Conservation (phyloP, 108 stramenopile genomes). For the Mayamaea pseudoterrestris region DNA sequence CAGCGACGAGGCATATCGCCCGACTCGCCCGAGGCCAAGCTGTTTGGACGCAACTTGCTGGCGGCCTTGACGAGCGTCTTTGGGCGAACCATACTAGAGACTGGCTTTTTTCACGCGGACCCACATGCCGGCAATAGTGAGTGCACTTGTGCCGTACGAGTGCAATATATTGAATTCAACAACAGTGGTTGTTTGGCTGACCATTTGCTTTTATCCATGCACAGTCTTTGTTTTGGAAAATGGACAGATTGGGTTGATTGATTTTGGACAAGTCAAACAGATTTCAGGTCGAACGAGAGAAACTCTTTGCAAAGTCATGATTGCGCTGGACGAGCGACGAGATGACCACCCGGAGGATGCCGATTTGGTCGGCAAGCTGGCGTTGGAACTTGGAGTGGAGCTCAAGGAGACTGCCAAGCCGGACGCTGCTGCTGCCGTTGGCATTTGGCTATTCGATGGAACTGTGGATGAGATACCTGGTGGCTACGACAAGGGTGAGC, state of each 20-base stretch:
- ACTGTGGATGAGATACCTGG: slow-evolving; percentile 72
- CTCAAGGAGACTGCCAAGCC: slow-evolving; percentile 55
- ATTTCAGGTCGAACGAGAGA: slow-evolving; percentile 64
- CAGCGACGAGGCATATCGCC: slow-evolving; percentile 69
- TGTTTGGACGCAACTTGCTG: slow-evolving; percentile 78
- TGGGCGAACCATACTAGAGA: slow-evolving; percentile 84
- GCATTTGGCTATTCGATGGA: slow-evolving; percentile 88
- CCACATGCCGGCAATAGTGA: slow-evolving; percentile 3
- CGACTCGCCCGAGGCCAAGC: slow-evolving; percentile 77
- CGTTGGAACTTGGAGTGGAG: slow-evolving; percentile 76
- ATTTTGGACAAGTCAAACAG: slow-evolving; percentile 91
- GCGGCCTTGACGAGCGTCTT: slow-evolving; percentile 78
- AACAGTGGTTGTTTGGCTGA: too few relatives aligned
- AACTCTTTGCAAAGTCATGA: slow-evolving; percentile 84
- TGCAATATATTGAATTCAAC: too few relatives aligned
- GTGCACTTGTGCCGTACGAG: background rate
- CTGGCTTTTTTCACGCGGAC: slow-evolving; percentile 90
- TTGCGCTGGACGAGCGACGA: slow-evolving; percentile 65
- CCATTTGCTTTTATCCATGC: slow-evolving; percentile 42
- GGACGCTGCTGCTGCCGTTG: slow-evolving; percentile 78
- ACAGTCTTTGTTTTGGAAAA: slow-evolving; percentile 90
- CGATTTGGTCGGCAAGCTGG: slow-evolving; percentile 58
- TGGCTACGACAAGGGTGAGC: slow-evolving; percentile 78
- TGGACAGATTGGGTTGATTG: slow-evolving; percentile 86
- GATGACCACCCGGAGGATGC: slow-evolving; percentile 62